A percentile compares a stretch with the other conserved stretches of the same genome.
These are phyloP conservation scores for Inga oerstediana DNA, from an alignment of 306 rosid genomes.

Conservation along the genomic window DNA sequence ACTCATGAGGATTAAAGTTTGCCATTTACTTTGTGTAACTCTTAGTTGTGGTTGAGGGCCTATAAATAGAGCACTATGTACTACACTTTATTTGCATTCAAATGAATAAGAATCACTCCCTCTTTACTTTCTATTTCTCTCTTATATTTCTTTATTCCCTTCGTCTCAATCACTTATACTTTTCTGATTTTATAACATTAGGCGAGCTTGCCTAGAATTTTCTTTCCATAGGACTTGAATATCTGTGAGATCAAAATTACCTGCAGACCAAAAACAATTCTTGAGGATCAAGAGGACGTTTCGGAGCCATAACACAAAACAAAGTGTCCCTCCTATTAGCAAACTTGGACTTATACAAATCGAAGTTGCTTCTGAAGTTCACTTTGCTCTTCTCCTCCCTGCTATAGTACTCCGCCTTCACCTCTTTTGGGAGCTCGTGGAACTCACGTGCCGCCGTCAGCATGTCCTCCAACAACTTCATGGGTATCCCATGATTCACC, in stretches of 20 bases:
- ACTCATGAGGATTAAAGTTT: too few species aligned
- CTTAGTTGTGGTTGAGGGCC: too few species aligned
- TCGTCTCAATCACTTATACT: too few species aligned
- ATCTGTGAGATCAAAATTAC: not conserved
- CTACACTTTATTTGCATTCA: too few species aligned
- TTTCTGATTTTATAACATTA: too few species aligned
- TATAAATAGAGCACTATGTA: too few species aligned
- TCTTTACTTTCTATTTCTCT: too few species aligned
- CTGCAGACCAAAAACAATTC: slow-evolving; percentile 29
- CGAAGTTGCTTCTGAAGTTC: slow-evolving; percentile 48
- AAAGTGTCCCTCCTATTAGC: slow-evolving; percentile 58
- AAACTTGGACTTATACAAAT: slow-evolving; percentile 38
- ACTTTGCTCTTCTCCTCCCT: slow-evolving; percentile 44
- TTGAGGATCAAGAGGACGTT: slow-evolving; percentile 32
- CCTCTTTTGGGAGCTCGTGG: slow-evolving; percentile 46
- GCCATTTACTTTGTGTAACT: too few species aligned
- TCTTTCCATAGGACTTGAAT: too few species aligned
- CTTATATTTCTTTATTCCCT: too few species aligned
- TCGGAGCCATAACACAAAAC: slow-evolving; percentile 49
- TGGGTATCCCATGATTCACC: slow-evolving; percentile 50
- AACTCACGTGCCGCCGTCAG: slow-evolving; percentile 46
- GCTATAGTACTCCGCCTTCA: slow-evolving; percentile 42
- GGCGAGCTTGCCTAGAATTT: too few species aligned
- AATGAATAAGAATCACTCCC: too few species aligned
- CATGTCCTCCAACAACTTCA: slow-evolving; percentile 36